Conservation (phyloP, 2,329 filamentous ascomycete species). For the Botrytis galanthina region DNA sequence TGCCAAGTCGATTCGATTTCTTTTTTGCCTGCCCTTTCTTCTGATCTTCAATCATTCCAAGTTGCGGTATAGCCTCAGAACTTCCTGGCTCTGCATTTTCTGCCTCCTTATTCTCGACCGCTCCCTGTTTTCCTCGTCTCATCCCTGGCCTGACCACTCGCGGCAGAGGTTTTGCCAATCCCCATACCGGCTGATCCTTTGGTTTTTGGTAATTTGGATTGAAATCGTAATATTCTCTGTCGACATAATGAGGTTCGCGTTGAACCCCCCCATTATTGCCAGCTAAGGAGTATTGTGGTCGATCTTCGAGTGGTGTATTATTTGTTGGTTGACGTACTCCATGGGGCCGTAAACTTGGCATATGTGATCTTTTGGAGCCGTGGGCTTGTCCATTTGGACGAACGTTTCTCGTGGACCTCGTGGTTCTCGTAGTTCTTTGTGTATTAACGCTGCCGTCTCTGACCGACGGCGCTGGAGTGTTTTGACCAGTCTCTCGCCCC, state of each 20-base stretch:
- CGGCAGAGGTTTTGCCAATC: conserved; percentile 26
- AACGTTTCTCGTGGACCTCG: not conserved
- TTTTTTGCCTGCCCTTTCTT: conserved; percentile 19
- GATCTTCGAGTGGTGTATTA: not conserved
- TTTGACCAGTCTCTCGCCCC: not conserved
- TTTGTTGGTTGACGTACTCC: conserved; percentile 3
- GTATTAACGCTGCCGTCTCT: conserved; percentile 10
- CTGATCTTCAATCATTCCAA: conserved; percentile 27
- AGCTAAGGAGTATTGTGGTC: conserved; percentile 15
- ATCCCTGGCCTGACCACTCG: conserved; percentile 26
- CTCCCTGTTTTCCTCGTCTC: conserved; percentile 16
- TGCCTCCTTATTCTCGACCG: conserved; percentile 20
- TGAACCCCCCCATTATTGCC: conserved; percentile 1
- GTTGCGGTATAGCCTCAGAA: conserved; percentile 22
- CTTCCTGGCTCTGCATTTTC: conserved; percentile 18
- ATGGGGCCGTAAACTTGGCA: conserved; percentile 1
- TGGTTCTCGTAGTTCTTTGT: not conserved
- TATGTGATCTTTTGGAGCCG: conserved; percentile 7
- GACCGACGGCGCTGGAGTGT: not conserved
- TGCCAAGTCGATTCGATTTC: not conserved
- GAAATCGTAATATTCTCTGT: conserved; percentile 24
- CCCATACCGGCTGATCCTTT: conserved; percentile 25
- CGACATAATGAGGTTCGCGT: conserved; percentile 21
- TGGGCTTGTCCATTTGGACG: conserved; percentile 3
- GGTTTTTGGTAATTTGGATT: conserved; percentile 26